Evolutionary conservation across 352 stramenopile genomes (phyloP), one percentile per base, ranked within the genome.

Genomic region (Globisporangium megalacanthum): DNA sequence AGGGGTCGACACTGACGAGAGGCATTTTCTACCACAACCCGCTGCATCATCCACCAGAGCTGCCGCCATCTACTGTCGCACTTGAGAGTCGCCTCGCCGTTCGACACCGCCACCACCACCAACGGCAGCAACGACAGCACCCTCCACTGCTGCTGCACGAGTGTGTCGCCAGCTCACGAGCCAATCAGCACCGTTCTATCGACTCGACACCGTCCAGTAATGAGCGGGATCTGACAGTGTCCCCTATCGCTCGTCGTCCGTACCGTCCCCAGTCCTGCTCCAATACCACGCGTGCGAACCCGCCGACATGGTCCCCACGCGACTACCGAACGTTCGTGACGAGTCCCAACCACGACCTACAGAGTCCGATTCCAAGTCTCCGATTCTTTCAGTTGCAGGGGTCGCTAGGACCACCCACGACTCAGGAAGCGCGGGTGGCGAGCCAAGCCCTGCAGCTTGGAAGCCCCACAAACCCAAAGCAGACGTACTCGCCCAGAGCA

Each of bases 11-110:
- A 1, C 8, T 29, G n/a, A 31, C 45, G 14, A 56, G 58, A 39
- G 62, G 68, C 2, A 61, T 76, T 11, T 73, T 76, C 22, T 73
- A 66, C 42, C 68, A 69, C 9, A 68, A 68, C 31, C 31, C 47
- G 17, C 52, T 75, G 0, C 68, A 68, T 0, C 68, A 68, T 11
- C 54, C 65, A 8, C 68, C 68, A 8, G 33, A 25, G 14, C 58
- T 75, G 6, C 65, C 65, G 15, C 54, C 62, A 10, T 70, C 53
- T 10, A 61, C 53, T 19, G 22, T 62, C 31, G 54, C 60, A 17
- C 54, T 65, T 14, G 22, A 15, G 4, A 53, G 53, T 29, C 25
- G 25, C 2, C 44, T 64, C n/a, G 52, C 58, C 20, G 45, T 46
- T 7, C 55, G 29, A 20, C 46, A 62, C 39, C 49, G 52, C 13